A percentile compares a stretch with the other conserved stretches of the same genome.
Evolutionary conservation across 169 alveolate genomes (phyloP).

Genomic region (Neospora caninum): DNA sequence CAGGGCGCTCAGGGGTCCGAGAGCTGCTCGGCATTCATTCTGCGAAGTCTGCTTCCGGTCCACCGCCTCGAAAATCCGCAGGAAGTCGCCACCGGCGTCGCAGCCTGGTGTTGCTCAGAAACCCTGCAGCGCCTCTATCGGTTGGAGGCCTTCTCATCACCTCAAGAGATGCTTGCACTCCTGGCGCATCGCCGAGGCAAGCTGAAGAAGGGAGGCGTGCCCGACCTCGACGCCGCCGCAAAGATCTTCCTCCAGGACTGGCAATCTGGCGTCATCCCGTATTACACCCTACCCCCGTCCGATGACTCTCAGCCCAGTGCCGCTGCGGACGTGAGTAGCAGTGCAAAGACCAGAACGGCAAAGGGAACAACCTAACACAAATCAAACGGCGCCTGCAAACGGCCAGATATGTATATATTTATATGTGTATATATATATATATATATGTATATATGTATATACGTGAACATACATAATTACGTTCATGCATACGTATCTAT

Average conservation of each 20-base stretch:
- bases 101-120: conserved; percentile 66
- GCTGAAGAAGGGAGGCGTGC: conserved; percentile 86
- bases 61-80: conserved; percentile 89
- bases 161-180: conserved; percentile 75
- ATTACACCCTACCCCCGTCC: conserved; percentile 88
- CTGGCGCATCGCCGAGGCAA: conserved; percentile 83
- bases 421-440: conserved; percentile 13
- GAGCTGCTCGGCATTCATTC: conserved; percentile 76
- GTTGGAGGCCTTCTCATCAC: conserved; percentile 77
- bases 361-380: not conserved
- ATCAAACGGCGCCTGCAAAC: not conserved
- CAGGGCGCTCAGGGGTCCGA: not conserved
- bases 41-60: conserved; percentile 79
- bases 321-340: not conserved
- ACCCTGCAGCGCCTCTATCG: conserved; percentile 82
- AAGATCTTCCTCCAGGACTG: conserved; percentile 89
- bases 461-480: not conserved
- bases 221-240: conserved; percentile 90
- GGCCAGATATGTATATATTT: not conserved
- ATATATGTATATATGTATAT: not conserved
- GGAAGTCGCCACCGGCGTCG: conserved; percentile 86
- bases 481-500: too few relatives aligned
- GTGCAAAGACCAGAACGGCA: not conserved
- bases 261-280: conserved; percentile 88
- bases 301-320: not conserved